phyloP scores from a whole-genome alignment of 768 basidiomycete species.

The Rhizopogon salebrosus region DNA sequence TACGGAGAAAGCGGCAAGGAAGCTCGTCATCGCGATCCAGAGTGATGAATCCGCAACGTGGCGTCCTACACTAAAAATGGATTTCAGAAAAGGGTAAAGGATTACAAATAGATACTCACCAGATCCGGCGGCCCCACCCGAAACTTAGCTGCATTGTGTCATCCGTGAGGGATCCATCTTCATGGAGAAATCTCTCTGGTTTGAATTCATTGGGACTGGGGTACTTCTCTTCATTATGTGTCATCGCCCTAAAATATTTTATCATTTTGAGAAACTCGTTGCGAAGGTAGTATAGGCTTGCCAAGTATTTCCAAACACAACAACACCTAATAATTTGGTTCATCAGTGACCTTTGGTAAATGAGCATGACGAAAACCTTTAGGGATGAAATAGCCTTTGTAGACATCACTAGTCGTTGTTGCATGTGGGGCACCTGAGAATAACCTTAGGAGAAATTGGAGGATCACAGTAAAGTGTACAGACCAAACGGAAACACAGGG shows the following conservation, averaged over 20 bases:
- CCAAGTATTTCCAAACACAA: not conserved
- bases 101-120: not conserved
- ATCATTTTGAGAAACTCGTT: not conserved
- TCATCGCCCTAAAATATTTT: conserved; percentile 24
- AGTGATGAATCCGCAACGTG: not conserved
- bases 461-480: not conserved
- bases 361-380: not conserved
- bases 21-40: not conserved
- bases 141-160: not conserved
- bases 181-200: conserved; percentile 30
- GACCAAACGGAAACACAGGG: conserved; percentile 24
- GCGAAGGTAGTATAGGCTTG: not conserved
- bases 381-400: not conserved
- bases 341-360: not conserved
- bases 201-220: conserved; percentile 29
- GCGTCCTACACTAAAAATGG: not conserved
- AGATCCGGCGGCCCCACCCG: conserved; percentile 1
- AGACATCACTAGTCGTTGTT: not conserved
- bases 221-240: conserved; percentile 28
- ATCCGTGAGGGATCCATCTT: not conserved
- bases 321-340: not conserved
- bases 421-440: not conserved
- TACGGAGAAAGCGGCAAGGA: not conserved
- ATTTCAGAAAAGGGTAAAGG: not conserved
- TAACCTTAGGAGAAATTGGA: not conserved